phyloP scores from a whole-genome alignment of 1,284 basidiomycete species.

The Jaminaea rosea region DNA sequence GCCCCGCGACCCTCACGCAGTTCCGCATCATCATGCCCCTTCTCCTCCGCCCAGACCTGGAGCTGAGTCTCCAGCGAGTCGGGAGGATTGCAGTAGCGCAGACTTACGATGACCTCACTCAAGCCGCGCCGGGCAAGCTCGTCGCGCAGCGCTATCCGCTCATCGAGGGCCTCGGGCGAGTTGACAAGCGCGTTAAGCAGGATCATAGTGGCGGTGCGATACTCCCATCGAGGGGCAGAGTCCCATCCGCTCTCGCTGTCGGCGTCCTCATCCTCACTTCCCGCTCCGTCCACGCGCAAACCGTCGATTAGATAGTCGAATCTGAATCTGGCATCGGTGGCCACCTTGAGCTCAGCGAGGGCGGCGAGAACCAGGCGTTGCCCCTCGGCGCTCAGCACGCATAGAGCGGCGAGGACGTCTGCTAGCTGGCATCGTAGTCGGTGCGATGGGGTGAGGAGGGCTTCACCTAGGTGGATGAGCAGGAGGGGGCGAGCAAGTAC shows the following conservation, averaged over 20 bases:
- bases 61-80: constrained; percentile 65
- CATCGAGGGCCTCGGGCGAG: constrained; percentile 66
- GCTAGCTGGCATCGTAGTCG: constrained; percentile 65
- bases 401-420: constrained; percentile 74
- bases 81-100: constrained; percentile 67
- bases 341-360: constrained; percentile 66
- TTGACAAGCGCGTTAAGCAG: constrained; percentile 69
- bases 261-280: constrained; percentile 25
- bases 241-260: constrained; percentile 8
- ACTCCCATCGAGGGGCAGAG: constrained; percentile 61
- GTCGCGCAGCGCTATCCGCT: constrained; percentile 66
- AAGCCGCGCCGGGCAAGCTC: constrained; percentile 71
- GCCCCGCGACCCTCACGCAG: constrained; percentile 47
- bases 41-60: constrained; percentile 73
- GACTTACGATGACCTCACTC: constrained; percentile 68
- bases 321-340: constrained; percentile 65
- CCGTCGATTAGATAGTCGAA: constrained; percentile 67
- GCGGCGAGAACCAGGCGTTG: constrained; percentile 66
- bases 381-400: constrained; percentile 66
- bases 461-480: constrained; percentile 65
- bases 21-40: constrained; percentile 78
- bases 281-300: constrained; percentile 55
- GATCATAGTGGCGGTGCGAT: constrained; percentile 64
- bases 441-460: constrained; percentile 56
- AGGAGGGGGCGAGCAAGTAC: constrained; percentile 61